Evolutionary conservation across 1,284 basidiomycete species (phyloP), one percentile per base, ranked within the genome.

Genomic region (Sporisorium graminicola): DNA sequence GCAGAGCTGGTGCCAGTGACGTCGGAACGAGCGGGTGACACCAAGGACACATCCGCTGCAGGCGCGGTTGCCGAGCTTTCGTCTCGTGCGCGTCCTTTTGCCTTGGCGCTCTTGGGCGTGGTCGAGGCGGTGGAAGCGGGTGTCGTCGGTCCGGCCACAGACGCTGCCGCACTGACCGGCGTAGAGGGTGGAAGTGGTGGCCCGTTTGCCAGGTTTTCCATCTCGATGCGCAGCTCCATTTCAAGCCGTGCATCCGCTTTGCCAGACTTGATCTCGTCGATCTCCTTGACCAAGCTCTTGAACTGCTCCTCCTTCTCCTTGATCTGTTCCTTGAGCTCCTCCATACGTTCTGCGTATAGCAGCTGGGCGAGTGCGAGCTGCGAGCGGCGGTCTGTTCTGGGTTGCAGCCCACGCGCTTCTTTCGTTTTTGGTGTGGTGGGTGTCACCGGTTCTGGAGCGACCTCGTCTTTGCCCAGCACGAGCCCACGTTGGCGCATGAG

Each of bases 281-380:
- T 75, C 64, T 74, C 69, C 31, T 58, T 58, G 37, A 76, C 71
- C 8, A 77, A 47, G 20, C 16, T 44, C 47, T 65, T 54, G 60
- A 82, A 84, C 50, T 66, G 59, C 37, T 72, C 54, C 58, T 84
- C 82, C 63, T 81, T 80, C 31, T 76, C 71, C 26, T 43, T 46
- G 52, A 84, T 77, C 47, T 75, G 60, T 24, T 79, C 76, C 26
- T 75, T 75, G 16, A 84, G 57, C 58, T 83, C 76, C 47, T 77
- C 73, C 46, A 84, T 65, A 9, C 82, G 59, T 47, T 82, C 81
- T 8, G 79, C 82, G 42, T 83, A 84, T 9, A 84, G 58, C n/a
- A 74, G 51, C 47, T 82, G 80, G 0, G 82, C 82, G 10, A 84
- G 72, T 0, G 78, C 74, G 1, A 84, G 75, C 65, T 84, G 82